Base-by-base conservation (phyloP, 176 grass and related monocot species). In the Eragrostis nindensis region DNA sequence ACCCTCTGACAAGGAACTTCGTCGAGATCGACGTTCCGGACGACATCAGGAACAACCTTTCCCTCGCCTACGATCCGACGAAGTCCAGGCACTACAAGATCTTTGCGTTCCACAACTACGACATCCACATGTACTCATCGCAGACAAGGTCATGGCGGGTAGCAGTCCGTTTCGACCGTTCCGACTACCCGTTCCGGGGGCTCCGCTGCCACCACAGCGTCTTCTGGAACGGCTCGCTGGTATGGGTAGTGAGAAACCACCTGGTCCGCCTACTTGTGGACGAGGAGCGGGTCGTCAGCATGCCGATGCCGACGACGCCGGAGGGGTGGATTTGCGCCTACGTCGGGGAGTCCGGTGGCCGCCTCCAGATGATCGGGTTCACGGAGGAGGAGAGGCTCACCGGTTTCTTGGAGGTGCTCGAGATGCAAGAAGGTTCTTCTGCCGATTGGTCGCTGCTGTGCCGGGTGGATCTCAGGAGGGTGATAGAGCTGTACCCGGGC, bases 371-470 rank as follows among this genome's bases (percentile, higher is more conserved):
- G 77, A 41, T 80, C 64, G 77, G 77, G 0, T 56, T 27, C 77
- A 80, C 77, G 48, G 13, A 80, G 48, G 77, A 54, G 64, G 77
- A 80, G 77, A 68, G 27, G 77, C 77, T 68, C 64, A 4, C 63
- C 21, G 63, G 21, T 1, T 13, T n/a, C 14, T 26, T 83, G 3
- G 70, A 83, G 11, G 81, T 75, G 69, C 45, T 83, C n/a, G 44
- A 66, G 81, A 53, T 75, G 59, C 19, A 22, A 7, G 81, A 14
- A 7, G 70, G 52, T 8, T 55, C 30, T 9, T 2, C n/a, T n/a
- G n/a, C 4, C 9, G 81, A 55, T 7, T 74, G 71, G 81, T 74
- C 70, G 14, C 2, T 56, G 3, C 5, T 83, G 59, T 75, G 54
- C 70, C 57, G 70, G 1, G 47, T 74, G 12, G 70, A 83, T 25